Conservation (phyloP, 1,284 basidiomycete species). For the Apiotrichum veenhuisii region DNA sequence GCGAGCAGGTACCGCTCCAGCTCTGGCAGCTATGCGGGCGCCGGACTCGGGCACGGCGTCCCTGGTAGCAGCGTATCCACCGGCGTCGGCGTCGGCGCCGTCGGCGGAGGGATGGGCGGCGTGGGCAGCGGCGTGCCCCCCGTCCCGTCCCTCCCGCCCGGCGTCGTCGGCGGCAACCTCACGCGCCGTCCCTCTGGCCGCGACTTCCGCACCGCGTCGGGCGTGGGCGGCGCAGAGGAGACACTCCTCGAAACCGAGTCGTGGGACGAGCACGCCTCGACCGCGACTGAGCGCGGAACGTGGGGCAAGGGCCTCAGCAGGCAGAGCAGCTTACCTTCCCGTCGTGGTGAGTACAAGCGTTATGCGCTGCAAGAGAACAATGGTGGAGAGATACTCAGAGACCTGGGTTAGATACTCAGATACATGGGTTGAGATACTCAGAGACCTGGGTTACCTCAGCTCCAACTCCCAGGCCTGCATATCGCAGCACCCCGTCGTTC, state of each 20-base stretch:
- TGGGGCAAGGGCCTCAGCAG: conserved; percentile 40
- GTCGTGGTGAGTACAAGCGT: conserved; percentile 32
- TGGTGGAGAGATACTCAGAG: too few species aligned
- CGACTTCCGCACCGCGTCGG: conserved; percentile 7
- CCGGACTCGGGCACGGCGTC: background rate
- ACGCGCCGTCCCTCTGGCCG: conserved; percentile 25
- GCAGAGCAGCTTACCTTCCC: conserved; percentile 42
- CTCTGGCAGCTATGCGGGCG: conserved; percentile 3
- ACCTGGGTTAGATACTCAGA: too few species aligned
- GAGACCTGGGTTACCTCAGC: too few species aligned
- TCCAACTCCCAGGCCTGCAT: too few species aligned
- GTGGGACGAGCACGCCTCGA: conserved; percentile 24
- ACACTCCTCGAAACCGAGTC: conserved; percentile 29
- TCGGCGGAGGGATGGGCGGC: conserved; percentile 1
- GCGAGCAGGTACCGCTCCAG: conserved; percentile 11
- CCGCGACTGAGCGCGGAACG: conserved; percentile 23
- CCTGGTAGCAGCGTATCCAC: conserved; percentile 2
- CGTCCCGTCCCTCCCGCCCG: background rate
- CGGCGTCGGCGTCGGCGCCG: background rate
- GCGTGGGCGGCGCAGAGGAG: conserved; percentile 17
- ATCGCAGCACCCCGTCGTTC: too few species aligned
- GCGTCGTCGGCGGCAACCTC: conserved; percentile 1
- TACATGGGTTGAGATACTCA: too few species aligned
- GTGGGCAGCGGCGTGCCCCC: background rate
- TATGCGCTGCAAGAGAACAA: background rate